A percentile compares a stretch with the other conserved stretches of the same genome.
Conservation (phyloP, 179 eudicot species). For the Silene coronaria region DNA sequence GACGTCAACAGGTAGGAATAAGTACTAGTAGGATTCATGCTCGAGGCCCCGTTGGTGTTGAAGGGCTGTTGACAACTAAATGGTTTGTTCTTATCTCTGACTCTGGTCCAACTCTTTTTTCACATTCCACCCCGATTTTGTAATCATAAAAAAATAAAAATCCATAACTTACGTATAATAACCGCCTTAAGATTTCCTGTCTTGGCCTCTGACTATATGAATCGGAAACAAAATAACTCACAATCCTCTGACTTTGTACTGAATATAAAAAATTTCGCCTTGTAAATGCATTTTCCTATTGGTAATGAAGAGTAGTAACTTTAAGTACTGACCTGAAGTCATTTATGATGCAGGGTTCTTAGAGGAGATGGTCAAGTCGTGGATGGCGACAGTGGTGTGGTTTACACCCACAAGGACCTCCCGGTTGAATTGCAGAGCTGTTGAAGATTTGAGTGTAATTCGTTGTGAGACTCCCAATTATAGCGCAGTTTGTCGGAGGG, state of each 20-base stretch:
- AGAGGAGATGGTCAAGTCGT: slow-evolving; percentile 12
- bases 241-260: too few species aligned
- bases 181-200: too few species aligned
- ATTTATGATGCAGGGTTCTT: slow-evolving; percentile 13
- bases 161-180: too few species aligned
- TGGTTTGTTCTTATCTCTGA: slow-evolving; percentile 45
- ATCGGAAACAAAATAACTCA: too few species aligned
- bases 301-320: background rate
- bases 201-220: too few species aligned
- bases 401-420: slow-evolving; percentile 13
- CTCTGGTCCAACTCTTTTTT: background rate
- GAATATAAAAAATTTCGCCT: too few species aligned
- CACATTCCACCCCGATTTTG: too few species aligned
- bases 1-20: slow-evolving; percentile 68
- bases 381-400: slow-evolving; percentile 16
- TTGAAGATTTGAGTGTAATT: background rate
- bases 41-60: slow-evolving; percentile 97
- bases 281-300: background rate
- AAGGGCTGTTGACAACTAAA: slow-evolving; percentile 82
- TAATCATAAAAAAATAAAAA: too few species aligned
- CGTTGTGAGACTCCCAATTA: slow-evolving; percentile 16
- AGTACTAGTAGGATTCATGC: slow-evolving; percentile 98
- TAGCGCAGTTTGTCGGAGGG: slow-evolving; percentile 32
- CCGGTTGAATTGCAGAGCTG: slow-evolving; percentile 1
- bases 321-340: background rate